Percentiles rank a stretch among this genome's conserved stretches.
These are phyloP conservation scores for Lichtheimia ramosa DNA, from an alignment of 371 early-diverging fungal species.

Conservation along the genomic window DNA sequence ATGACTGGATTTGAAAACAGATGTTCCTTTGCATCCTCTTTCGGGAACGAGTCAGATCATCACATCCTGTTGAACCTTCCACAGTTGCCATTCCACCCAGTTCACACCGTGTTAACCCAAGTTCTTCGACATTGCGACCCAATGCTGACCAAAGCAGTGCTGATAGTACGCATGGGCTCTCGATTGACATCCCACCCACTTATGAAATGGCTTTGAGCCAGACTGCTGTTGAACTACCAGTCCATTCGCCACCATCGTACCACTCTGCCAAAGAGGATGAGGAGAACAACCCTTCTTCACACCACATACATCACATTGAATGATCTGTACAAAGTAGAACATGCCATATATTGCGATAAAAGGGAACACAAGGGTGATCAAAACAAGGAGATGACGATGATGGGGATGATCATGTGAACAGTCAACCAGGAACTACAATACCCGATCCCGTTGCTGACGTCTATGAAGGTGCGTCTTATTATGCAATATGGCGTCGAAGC, in stretches of 20 bases:
- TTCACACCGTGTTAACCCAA: conserved; percentile 4
- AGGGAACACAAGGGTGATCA: too few relatives aligned
- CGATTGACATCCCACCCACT: conserved; percentile 13
- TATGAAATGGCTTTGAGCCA: conserved; percentile 15
- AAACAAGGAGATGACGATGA: too few relatives aligned
- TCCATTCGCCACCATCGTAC: conserved; percentile 16
- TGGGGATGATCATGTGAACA: too few relatives aligned
- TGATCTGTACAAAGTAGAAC: too few relatives aligned
- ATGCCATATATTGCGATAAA: too few relatives aligned
- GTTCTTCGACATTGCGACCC: conserved; percentile 7
- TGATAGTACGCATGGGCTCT: background rate
- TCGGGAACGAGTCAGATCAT: background rate
- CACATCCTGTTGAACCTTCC: conserved; percentile 5
- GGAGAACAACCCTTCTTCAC: background rate
- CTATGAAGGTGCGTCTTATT: too few relatives aligned
- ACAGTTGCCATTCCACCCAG: conserved; percentile 20
- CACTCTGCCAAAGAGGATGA: conserved; percentile 21
- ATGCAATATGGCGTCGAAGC: too few relatives aligned
- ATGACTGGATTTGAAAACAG: background rate
- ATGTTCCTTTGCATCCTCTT: background rate
- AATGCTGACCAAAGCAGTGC: background rate
- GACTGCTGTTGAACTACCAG: conserved; percentile 3
- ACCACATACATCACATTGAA: too few relatives aligned
- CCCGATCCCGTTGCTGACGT: too few relatives aligned
- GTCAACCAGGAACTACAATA: too few relatives aligned